Conservation (phyloP, 345 rosid genomes). For the Cardamine chenopodiifolia region DNA sequence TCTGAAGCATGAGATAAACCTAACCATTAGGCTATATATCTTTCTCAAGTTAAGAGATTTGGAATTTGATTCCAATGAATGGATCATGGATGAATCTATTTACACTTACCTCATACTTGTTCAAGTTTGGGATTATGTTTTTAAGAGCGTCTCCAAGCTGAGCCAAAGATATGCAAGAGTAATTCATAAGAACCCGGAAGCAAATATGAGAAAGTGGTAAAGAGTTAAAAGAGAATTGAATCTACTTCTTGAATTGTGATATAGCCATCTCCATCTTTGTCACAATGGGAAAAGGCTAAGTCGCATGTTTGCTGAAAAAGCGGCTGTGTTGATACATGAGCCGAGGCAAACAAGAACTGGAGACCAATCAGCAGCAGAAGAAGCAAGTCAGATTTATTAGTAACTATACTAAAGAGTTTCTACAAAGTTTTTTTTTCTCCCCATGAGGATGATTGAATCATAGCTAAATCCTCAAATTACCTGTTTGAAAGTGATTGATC, state of each 20-base stretch:
- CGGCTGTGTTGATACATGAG: conserved; percentile 68
- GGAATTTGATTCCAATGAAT: not conserved
- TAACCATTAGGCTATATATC: not conserved
- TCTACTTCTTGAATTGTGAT: conserved; percentile 67
- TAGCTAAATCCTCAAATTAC: conserved; percentile 43
- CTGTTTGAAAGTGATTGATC: conserved; percentile 87
- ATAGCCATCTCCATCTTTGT: conserved; percentile 49
- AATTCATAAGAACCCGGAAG: conserved; percentile 16
- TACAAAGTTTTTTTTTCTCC: not conserved
- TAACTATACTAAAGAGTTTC: not conserved
- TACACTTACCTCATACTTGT: conserved; percentile 59
- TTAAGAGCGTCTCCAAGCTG: conserved; percentile 68
- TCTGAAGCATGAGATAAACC: conserved; percentile 47
- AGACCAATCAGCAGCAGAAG: conserved; percentile 34
- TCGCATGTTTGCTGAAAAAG: conserved; percentile 71
- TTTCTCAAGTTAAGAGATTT: not conserved
- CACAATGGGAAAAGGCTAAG: conserved; percentile 63
- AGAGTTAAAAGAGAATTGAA: not conserved
- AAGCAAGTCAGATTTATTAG: not conserved
- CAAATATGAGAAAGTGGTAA: conserved; percentile 11
- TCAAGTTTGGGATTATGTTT: conserved; percentile 56
- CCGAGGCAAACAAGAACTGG: conserved; percentile 88
- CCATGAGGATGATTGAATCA: not conserved
- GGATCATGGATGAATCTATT: not conserved
- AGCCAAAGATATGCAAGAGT: conserved; percentile 32